Conservation (phyloP, 257 asterid species). For the Gynochthodes officinalis region DNA sequence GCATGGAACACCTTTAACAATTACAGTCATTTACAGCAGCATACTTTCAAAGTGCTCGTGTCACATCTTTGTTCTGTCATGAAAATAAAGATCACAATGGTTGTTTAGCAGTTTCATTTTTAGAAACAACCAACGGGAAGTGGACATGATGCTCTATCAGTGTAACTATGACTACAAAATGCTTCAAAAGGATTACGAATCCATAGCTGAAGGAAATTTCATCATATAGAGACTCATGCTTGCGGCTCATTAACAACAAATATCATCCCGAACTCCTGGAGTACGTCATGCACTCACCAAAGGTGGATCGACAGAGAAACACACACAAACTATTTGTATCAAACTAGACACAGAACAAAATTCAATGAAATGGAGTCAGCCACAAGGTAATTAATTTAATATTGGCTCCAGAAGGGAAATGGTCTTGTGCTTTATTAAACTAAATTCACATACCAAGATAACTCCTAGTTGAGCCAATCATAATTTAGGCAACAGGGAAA, state of each 20-base stretch:
- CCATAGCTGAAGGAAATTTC: constrained; percentile 16
- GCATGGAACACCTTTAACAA: too few relatives aligned
- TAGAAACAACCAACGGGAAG: neutral
- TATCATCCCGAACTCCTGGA: neutral
- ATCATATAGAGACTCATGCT: constrained; percentile 18
- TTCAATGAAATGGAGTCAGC: neutral
- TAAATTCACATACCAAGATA: constrained; percentile 14
- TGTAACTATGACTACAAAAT: constrained; percentile 30
- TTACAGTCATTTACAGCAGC: constrained; percentile 89
- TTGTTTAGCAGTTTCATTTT: neutral
- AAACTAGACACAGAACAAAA: neutral
- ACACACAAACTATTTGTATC: too few relatives aligned
- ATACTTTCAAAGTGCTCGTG: constrained; percentile 62
- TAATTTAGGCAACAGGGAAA: constrained; percentile 72
- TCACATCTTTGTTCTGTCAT: constrained; percentile 60
- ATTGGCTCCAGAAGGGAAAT: constrained; percentile 12
- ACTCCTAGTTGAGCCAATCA: constrained; percentile 15
- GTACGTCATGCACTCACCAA: neutral
- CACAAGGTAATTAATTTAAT: neutral
- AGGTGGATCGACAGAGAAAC: neutral
- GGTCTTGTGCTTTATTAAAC: constrained; percentile 3
- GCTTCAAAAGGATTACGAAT: constrained; percentile 25
- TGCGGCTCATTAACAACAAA: neutral
- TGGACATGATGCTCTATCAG: constrained; percentile 21
- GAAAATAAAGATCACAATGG: neutral